Conservation (phyloP, 441 rosid species). For the Erodium moschatum region DNA sequence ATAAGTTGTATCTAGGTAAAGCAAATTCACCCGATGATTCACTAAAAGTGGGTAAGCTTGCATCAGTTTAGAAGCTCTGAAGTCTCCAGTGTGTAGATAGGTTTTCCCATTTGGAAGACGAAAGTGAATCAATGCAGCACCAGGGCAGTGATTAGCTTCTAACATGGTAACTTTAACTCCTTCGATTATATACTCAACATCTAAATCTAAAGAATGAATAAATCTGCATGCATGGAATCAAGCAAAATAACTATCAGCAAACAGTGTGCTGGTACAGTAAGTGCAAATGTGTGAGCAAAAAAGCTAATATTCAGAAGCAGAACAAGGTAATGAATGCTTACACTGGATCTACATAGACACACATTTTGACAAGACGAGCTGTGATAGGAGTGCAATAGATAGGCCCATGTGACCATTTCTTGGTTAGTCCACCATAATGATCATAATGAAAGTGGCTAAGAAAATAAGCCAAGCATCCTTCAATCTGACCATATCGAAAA, state of each 20-base stretch:
- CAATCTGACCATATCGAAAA: conserved; percentile 55
- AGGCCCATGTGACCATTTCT: conserved; percentile 64
- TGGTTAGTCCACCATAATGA: conserved; percentile 69
- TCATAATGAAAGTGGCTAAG: conserved; percentile 71
- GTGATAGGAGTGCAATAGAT: conserved; percentile 62
- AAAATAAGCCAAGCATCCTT: conserved; percentile 64
- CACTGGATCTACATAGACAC: conserved; percentile 52
- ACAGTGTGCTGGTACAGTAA: background rate
- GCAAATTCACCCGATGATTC: conserved; percentile 40
- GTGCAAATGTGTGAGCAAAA: background rate
- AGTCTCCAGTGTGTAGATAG: conserved; percentile 78
- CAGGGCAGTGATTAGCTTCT: conserved; percentile 82
- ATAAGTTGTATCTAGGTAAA: conserved; percentile 74
- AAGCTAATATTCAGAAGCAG: background rate
- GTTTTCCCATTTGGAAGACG: conserved; percentile 46
- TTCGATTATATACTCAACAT: conserved; percentile 39
- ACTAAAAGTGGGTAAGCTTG: conserved; percentile 45
- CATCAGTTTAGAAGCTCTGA: conserved; percentile 65
- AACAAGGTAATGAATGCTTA: conserved; percentile 23
- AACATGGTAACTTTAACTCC: conserved; percentile 52
- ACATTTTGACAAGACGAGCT: conserved; percentile 50
- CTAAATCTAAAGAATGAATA: conserved; percentile 48
- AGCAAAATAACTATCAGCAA: conserved; percentile 11
- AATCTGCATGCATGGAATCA: conserved; percentile 28
- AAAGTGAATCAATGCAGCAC: conserved; percentile 64